Base-by-base conservation (phyloP, 148 eudicot species). In the Rhododendron kiyosumense region DNA sequence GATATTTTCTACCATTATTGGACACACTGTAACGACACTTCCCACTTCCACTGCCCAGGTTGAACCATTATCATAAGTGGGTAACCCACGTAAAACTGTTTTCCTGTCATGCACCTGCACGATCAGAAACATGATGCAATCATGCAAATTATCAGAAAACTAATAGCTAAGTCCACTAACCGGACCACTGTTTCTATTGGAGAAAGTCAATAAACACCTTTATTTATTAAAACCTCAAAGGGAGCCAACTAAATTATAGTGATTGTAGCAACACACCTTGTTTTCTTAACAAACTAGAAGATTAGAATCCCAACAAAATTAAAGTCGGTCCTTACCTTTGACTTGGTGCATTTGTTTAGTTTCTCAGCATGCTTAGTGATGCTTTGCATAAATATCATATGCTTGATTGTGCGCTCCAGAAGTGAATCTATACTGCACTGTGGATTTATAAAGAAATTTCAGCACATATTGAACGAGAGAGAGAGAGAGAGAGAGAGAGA, bases 21-120 rank as follows among this genome's bases (percentile, higher is more conserved):
- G 97, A 83, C 94, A 94, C 38, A 90, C 93, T 86, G 93, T 92
- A 89, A 90, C 89, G 85, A 87, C 92, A 85, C 91, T 94, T 77
- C 95, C 99, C 78, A 96, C 94, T 92, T 96, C 99, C 88, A 96
- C 90, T 6, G 97, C 99, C 98, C 97, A 96, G 94, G 95, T 96
- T 82, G 99, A 95, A 85, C 99, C 98, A 84, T 94, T 97, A 86
- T 94, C 95, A 83, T 83, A 77, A 84, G 85, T 88, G 67, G 93
- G 86, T 43, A 89, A 85, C 82, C 94, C 94, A 38, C 48, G 86
- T 54, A 86, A 83, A 81, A 93, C 90, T 57, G 86, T 85, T 79
- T 94, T 94, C 88, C 90, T 92, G 79, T 90, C 90, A 73, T 88
- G 87, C 84, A 91, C 91, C 99, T 96, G 89, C 87, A 89, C 78